These are phyloP conservation scores for Fusarium nelsonii DNA, from an alignment of 2,329 filamentous ascomycete species.

Conservation along the genomic window DNA sequence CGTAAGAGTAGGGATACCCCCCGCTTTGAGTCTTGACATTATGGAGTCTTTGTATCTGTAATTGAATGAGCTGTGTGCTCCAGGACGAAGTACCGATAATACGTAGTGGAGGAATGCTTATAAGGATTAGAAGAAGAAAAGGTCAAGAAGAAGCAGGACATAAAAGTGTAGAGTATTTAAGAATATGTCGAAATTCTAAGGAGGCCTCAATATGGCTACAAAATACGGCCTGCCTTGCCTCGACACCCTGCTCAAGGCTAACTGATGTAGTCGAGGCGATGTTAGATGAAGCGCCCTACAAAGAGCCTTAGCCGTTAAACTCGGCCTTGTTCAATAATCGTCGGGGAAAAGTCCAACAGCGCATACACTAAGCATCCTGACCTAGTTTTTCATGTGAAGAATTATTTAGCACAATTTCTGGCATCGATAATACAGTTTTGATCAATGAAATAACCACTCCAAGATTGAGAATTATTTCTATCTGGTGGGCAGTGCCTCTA, in stretches of 20 bases:
- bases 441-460: not conserved
- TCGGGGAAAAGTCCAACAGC: accelerated
- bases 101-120: too few species aligned
- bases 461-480: not conserved
- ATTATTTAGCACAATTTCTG: not conserved
- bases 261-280: too few species aligned
- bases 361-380: not conserved
- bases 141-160: not conserved
- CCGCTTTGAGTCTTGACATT: not conserved
- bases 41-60: not conserved
- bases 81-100: not conserved
- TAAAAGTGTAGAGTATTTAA: not conserved
- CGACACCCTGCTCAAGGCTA: not conserved
- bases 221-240: not conserved
- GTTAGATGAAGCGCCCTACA: not conserved
- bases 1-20: not conserved
- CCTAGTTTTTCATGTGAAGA: not conserved
- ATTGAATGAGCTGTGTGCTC: not conserved
- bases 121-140: not conserved
- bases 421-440: not conserved
- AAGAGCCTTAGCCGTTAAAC: not conserved
- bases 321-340: not conserved
- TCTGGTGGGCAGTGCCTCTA: not conserved
- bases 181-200: not conserved
- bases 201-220: not conserved